Conservation (phyloP, 352 stramenopile species). For the Phytophthora citrophthora region DNA sequence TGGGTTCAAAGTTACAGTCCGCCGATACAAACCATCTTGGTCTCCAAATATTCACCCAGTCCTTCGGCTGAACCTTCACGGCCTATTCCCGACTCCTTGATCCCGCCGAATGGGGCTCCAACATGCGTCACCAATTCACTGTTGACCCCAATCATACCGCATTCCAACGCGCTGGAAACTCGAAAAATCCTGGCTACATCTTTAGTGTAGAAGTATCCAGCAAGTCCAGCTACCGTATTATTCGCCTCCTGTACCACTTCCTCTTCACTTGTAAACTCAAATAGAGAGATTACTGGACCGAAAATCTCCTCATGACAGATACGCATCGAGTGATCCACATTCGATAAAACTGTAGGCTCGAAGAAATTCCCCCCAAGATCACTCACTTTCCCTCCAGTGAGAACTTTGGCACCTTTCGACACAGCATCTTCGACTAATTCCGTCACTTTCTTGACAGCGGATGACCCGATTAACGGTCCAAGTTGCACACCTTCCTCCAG, state of each 20-base stretch:
- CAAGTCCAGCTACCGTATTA: conserved; percentile 87
- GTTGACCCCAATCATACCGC: conserved; percentile 95
- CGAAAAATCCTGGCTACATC: conserved; percentile 86
- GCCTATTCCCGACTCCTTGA: conserved; percentile 89
- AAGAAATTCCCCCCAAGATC: conserved; percentile 90
- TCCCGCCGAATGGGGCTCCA: conserved; percentile 86
- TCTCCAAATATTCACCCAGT: conserved; percentile 96
- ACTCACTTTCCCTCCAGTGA: conserved; percentile 78
- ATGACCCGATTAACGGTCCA: conserved; percentile 93
- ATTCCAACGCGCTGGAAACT: conserved; percentile 86
- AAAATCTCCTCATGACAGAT: conserved; percentile 95
- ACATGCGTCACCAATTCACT: conserved; percentile 81
- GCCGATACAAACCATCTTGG: conserved; percentile 93
- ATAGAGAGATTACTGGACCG: conserved; percentile 93
- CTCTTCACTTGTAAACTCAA: conserved; percentile 93
- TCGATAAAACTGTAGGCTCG: conserved; percentile 92
- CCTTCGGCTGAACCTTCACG: conserved; percentile 89
- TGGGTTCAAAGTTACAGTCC: conserved; percentile 39
- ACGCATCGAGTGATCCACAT: conserved; percentile 82
- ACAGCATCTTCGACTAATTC: conserved; percentile 89
- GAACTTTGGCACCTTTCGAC: conserved; percentile 83
- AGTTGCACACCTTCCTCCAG: conserved; percentile 75
- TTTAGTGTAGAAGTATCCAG: conserved; percentile 94
- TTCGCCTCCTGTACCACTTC: conserved; percentile 96
- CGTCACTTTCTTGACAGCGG: conserved; percentile 86